Base-by-base conservation (phyloP, 768 basidiomycete genomes). In the Pulveroboletus sp. region DNA sequence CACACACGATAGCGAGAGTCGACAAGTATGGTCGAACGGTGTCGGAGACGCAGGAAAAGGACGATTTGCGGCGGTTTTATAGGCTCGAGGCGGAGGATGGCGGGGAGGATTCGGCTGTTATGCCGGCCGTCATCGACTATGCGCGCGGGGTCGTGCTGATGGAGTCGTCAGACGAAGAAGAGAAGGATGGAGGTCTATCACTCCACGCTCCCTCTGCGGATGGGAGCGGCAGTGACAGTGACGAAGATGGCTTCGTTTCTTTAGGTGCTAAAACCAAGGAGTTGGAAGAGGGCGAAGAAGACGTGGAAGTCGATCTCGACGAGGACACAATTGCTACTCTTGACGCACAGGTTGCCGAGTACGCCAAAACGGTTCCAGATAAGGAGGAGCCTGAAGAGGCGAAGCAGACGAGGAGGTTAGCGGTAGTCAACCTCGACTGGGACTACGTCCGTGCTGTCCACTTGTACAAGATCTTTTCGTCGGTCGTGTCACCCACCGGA, bases 361-460 rank as follows among this genome's bases (percentile, higher is more conserved):
- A 85, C 52, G 66, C 75, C 33, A 69, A 79, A 57, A 60, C 65
- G 17, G 65, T 71, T 3, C 77, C 80, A 46, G 73, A 76, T 9
- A 75, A 76, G 21, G 72, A 73, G 3, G 71, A 68, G 61, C 62
- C 5, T 66, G 57, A 72, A 2, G 75, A 71, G 8, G 68, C 73
- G 9, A 67, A 73, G 41, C 67, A 60, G 9, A 93, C 92, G 2
- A 76, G 72, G 47, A 78, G 95, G 21, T 65, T 99, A 7, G 96
- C 95, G 0, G 79, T 87, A 39, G 95, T 98, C 56, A 97, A 98
- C 66, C 79, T 98, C 45, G 96, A 99, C 70, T 99, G 96, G 96
- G 96, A 98, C 66, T 81, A 97, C 69, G 82, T 98, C 44, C 86
- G 87, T 48, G 92, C 95, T 0, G 72, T 72, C 17, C 93, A 98